Evolutionary conservation across 192 early-diverging fungal genomes (phyloP), one percentile per base, ranked within the genome.

Genomic region (Funneliformis geosporum): DNA sequence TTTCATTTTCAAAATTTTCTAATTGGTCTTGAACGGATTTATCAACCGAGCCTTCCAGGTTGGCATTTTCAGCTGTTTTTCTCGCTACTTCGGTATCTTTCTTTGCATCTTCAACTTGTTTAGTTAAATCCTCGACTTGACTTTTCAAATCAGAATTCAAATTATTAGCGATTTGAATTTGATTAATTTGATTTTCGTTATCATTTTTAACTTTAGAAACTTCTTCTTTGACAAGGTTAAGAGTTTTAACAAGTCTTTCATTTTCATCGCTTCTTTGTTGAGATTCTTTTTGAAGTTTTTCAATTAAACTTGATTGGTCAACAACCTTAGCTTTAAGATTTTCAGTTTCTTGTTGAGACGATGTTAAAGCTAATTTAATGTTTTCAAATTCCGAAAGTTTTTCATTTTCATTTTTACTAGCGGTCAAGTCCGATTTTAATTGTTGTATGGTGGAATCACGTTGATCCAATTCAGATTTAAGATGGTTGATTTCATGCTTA

Each of bases 381-480:
- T 64, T 64, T 28, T 64, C 61, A 10, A 64, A 27, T 33, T 65
- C 28, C 10, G 21, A 8, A 28, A 8, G 5, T 65, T 33, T 42
- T 69, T 69, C 38, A n/a, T 1, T 23, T n/a, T 38, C 18, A 25
- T 44, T 69, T 25, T 42, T 42, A 43, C 38, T 38, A 21, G 67
- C 18, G 7, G 38, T 9, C 18, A 69, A 40, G n/a, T 69, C 67
- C 8, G 40, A 43, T n/a, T 21, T 69, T 43, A 69, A 42, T 69
- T 69, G 67, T 43, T 69, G 67, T 23, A 69, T 69, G 14, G 18
- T 69, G 23, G 67, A 40, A 42, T 43, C 21, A 69, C 40, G 38
- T 69, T 69, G 38, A 11, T 69, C 40, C 2, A 25, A 21, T 42
- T 40, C 28, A 43, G 67, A 7, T 23, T 69, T 69, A 23, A 69